Evolutionary conservation across 805 yeast species (phyloP).

Genomic region (Suhomyces kilbournensis): DNA sequence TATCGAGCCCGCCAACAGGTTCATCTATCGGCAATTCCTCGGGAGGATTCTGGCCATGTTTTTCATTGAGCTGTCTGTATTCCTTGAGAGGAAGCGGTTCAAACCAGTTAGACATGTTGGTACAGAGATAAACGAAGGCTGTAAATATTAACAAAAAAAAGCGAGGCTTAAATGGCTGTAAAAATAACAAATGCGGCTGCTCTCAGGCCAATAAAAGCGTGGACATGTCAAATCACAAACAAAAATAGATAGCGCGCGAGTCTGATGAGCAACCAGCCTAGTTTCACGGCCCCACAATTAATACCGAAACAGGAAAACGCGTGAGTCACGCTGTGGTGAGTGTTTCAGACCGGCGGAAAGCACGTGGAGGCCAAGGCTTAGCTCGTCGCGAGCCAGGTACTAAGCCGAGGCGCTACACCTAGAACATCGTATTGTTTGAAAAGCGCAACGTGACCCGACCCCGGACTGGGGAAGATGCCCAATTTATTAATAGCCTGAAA

Average conservation of each 20-base stretch:
- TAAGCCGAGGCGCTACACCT: not conserved
- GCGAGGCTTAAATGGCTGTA: not conserved
- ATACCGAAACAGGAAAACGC: not conserved
- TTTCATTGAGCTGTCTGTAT: constrained; percentile 26
- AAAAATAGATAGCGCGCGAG: not conserved
- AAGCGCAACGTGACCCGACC: not conserved
- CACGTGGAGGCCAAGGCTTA: not conserved
- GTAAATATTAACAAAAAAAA: not conserved
- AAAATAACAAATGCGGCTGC: not conserved
- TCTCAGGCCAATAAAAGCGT: not conserved
- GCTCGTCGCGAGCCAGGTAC: not conserved
- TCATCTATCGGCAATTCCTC: constrained; percentile 26
- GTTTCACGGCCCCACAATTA: not conserved
- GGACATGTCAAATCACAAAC: not conserved
- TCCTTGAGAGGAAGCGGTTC: constrained; percentile 28
- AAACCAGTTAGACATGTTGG: constrained; percentile 11
- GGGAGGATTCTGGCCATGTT: constrained; percentile 23
- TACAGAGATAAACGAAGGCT: not conserved
- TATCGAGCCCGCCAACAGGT: constrained; percentile 30
- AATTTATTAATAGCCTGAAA: not conserved
- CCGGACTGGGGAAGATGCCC: not conserved
- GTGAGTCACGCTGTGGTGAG: not conserved
- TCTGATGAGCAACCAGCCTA: not conserved
- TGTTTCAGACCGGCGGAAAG: not conserved
- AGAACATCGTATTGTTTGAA: not conserved